Conservation (phyloP, 1,284 basidiomycete species). For the Boletellus deceptivus region DNA sequence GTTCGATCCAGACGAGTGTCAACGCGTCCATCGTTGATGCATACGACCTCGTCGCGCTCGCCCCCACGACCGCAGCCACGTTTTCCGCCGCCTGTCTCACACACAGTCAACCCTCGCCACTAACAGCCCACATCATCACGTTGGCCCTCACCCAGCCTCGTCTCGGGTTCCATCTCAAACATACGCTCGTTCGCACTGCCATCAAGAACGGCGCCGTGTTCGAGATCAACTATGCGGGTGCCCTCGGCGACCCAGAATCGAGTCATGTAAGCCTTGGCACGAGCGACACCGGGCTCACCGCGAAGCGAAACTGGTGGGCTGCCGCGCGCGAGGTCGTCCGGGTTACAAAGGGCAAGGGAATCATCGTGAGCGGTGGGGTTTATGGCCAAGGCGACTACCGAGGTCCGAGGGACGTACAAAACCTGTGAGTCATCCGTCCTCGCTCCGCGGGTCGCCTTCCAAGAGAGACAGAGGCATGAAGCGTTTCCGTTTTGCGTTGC, state of each 20-base stretch:
- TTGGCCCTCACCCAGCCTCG: constrained; percentile 79
- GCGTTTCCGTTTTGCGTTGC: background rate
- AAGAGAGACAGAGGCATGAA: background rate
- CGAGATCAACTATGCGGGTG: constrained; percentile 76
- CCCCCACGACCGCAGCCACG: constrained; percentile 67
- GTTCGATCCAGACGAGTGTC: constrained; percentile 50
- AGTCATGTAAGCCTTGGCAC: constrained; percentile 44
- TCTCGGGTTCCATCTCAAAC: constrained; percentile 78
- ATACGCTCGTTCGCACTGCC: constrained; percentile 78
- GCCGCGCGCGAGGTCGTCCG: constrained; percentile 68
- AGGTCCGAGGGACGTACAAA: constrained; percentile 67
- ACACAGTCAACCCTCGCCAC: constrained; percentile 72
- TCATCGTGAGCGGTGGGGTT: constrained; percentile 68
- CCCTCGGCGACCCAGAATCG: constrained; percentile 56
- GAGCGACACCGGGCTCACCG: constrained; percentile 49
- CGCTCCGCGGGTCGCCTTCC: background rate
- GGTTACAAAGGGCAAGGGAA: constrained; percentile 73
- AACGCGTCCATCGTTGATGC: constrained; percentile 53
- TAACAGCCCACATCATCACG: constrained; percentile 80
- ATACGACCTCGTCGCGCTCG: constrained; percentile 77
- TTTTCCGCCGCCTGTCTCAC: constrained; percentile 81
- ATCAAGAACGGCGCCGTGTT: constrained; percentile 83
- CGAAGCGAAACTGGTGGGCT: constrained; percentile 82
- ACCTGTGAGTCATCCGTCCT: constrained; percentile 51
- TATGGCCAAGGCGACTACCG: constrained; percentile 57